These are phyloP conservation scores for Cyclotella sp. DNA, from an alignment of 108 stramenopile species.

Conservation along the genomic window DNA sequence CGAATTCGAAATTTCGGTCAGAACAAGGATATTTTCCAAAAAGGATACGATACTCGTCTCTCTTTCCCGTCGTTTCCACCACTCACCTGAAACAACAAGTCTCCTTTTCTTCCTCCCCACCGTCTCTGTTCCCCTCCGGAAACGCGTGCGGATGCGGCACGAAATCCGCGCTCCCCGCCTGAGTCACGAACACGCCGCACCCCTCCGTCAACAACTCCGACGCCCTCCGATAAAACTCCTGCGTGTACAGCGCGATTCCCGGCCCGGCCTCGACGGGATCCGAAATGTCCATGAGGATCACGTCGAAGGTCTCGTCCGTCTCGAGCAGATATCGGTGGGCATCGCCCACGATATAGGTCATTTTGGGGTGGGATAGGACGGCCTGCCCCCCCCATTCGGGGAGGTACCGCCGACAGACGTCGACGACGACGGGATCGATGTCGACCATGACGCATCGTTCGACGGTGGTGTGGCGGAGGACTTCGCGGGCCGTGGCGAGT, in stretches of 20 bases:
- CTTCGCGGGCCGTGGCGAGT: conserved; percentile 88
- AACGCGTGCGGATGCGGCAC: conserved; percentile 53
- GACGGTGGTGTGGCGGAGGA: conserved; percentile 76
- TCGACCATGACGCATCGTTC: conserved; percentile 91
- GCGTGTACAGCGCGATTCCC: conserved; percentile 89
- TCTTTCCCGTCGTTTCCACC: background rate
- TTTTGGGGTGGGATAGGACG: conserved; percentile 64
- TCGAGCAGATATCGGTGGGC: conserved; percentile 67
- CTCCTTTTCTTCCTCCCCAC: conserved; percentile 57
- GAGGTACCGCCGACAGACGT: conserved; percentile 73
- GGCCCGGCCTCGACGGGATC: conserved; percentile 94
- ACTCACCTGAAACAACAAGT: conserved; percentile 25
- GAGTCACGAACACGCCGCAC: conserved; percentile 86
- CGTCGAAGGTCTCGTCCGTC: conserved; percentile 70
- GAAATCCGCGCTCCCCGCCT: conserved; percentile 70
- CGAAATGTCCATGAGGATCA: conserved; percentile 88
- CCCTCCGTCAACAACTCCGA: conserved; percentile 44
- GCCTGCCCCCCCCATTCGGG: conserved; percentile 87
- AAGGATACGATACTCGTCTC: too few species aligned
- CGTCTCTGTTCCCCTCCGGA: conserved; percentile 36
- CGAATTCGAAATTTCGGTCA: too few species aligned
- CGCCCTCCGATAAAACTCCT: conserved; percentile 90
- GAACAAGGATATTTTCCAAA: too few species aligned
- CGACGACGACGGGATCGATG: conserved; percentile 79
- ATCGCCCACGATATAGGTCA: conserved; percentile 79